A percentile compares a stretch with the other conserved stretches of the same genome.
Evolutionary conservation across 169 alveolate genomes (phyloP).

Genomic region (Plasmodium vivax): DNA sequence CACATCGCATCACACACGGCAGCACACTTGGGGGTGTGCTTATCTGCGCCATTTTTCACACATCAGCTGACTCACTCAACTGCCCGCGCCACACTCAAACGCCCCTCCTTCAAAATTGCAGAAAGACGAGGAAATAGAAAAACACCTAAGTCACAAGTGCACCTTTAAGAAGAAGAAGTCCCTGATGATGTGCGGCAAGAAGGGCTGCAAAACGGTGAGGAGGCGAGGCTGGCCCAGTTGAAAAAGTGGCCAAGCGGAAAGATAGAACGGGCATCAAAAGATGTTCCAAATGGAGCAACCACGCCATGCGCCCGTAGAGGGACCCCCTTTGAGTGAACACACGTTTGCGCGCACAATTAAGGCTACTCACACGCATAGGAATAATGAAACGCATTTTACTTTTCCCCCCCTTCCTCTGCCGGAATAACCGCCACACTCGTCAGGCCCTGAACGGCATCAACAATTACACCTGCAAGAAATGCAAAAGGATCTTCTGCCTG

Average conservation of each 20-base stretch:
- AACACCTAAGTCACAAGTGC: conserved; percentile 55
- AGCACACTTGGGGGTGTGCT: neutral
- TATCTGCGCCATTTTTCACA: neutral
- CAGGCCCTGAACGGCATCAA: conserved; percentile 67
- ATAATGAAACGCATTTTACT: neutral
- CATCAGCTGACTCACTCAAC: neutral
- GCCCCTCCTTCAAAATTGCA: neutral
- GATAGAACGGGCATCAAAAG: neutral
- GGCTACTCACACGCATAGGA: neutral
- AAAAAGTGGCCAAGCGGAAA: neutral
- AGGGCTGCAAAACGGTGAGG: conserved; percentile 47
- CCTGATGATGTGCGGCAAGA: conserved; percentile 17
- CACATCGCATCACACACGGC: neutral
- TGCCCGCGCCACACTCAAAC: neutral
- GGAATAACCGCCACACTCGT: neutral
- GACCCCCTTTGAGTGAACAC: neutral
- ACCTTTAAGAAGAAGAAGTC: conserved; percentile 29
- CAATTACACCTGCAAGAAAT: conserved; percentile 42
- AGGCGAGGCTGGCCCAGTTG: neutral
- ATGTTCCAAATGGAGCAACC: neutral
- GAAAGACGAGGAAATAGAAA: conserved; percentile 50
- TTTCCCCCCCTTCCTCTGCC: neutral
- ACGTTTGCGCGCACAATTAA: neutral
- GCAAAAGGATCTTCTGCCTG: conserved; percentile 57
- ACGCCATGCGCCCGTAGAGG: neutral